These are phyloP conservation scores for Stenocarpella maydis DNA, from an alignment of 2,329 filamentous ascomycete species.

Conservation along the genomic window DNA sequence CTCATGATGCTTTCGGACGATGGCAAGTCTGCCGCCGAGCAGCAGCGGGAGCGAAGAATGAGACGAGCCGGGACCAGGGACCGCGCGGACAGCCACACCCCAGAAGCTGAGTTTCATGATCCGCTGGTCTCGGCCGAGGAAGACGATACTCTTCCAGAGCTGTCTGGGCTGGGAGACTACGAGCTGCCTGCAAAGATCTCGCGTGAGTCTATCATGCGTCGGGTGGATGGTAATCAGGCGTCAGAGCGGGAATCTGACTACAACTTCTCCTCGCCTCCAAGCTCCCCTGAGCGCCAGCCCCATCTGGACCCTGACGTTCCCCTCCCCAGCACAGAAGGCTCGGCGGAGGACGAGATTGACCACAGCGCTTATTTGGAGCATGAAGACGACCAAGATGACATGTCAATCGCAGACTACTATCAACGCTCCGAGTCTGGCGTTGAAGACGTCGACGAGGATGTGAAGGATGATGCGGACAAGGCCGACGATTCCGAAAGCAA, in stretches of 20 bases:
- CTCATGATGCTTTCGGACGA: conserved; percentile 88
- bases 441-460: conserved; percentile 40
- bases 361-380: conserved; percentile 63
- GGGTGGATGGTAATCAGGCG: conserved; percentile 73
- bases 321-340: conserved; percentile 85
- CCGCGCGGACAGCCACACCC: conserved; percentile 50
- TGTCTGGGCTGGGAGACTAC: conserved; percentile 68
- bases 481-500: conserved; percentile 64
- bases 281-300: conserved; percentile 65
- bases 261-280: conserved; percentile 68
- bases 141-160: conserved; percentile 67
- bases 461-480: conserved; percentile 50
- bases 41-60: conserved; percentile 74
- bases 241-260: conserved; percentile 69
- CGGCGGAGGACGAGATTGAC: conserved; percentile 62
- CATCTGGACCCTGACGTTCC: conserved; percentile 87
- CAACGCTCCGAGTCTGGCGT: conserved; percentile 57
- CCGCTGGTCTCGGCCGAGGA: conserved; percentile 59
- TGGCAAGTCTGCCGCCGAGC: conserved; percentile 67
- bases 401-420: conserved; percentile 73
- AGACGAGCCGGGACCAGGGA: conserved; percentile 63
- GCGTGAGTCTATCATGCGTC: conserved; percentile 89
- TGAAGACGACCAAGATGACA: conserved; percentile 67
- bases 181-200: conserved; percentile 82
- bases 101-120: conserved; percentile 51